Base-by-base conservation (phyloP, 169 alveolate species). In the Eimeria sp. region DNA sequence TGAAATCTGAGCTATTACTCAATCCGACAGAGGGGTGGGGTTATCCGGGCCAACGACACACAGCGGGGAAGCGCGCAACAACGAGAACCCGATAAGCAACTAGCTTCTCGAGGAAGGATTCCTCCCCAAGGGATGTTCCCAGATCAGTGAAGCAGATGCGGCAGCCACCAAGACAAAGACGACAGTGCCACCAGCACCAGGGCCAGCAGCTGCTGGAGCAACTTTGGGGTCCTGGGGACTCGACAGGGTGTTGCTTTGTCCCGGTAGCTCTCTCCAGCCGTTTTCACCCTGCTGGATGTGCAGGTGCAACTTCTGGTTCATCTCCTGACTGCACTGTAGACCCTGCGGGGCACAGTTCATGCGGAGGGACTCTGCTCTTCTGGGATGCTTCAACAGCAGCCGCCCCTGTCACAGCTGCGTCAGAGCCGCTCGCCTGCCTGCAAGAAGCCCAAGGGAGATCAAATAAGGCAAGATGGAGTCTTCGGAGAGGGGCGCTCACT, bases 361-460 rank as follows among this genome's bases (percentile, higher is more conserved):
- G 65, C 88, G 25, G 27, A 25, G 88, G 88, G 63, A 76, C 88
- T 45, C 43, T 76, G 27, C 67, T 76, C 25, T 47, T 76, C 88
- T 76, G 63, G 88, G 88, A 63, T 45, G 67, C 86, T 75, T 40
- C 86, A 34, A 54, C 18, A 25, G 18, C 65, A 47, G 88, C 63
- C 7, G 20, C 88, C 20, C 43, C 45, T 34, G 54, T 22, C 34
- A 51, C 51, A 54, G 75, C 75, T 83, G 40, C 20, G 34, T 20
- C 73, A 58, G 57, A 83, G 91, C 65, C 75, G 3, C 91, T 20
- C 10, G 51, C 88, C 20, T 76, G 43, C 65, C 22, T 5, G n/a
- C 58, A 43, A 25, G 45, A 43, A 76, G 67, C 47, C 25, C 40
- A 3, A 20, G 67, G 88, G 47, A n/a, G 34, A 18, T 45, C 47